Conservation (phyloP, 2,329 filamentous ascomycete species). For the Coniosporium tulheliwenetii region DNA sequence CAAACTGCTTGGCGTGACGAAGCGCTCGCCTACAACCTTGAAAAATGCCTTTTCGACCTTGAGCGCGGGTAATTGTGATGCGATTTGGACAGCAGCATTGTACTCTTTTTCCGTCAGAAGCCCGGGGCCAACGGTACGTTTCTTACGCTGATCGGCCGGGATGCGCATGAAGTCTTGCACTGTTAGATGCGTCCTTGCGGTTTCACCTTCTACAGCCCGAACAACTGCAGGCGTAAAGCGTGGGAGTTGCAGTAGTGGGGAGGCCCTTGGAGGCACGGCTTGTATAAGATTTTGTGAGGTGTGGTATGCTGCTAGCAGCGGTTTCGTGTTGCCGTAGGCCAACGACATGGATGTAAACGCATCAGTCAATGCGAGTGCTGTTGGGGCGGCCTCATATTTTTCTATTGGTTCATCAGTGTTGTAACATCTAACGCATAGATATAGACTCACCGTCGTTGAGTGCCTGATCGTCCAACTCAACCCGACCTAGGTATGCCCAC, state of each 20-base stretch:
- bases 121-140: conserved; percentile 51
- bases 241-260: conserved; percentile 82
- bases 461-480: conserved; percentile 64
- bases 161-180: conserved; percentile 83
- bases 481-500: conserved; percentile 86
- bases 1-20: conserved; percentile 80
- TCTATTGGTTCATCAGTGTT: conserved; percentile 24
- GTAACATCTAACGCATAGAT: background rate
- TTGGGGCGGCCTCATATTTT: conserved; percentile 80
- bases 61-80: conserved; percentile 69
- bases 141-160: conserved; percentile 57
- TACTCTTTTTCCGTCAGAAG: conserved; percentile 68
- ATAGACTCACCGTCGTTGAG: conserved; percentile 46
- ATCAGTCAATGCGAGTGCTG: conserved; percentile 71
- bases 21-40: conserved; percentile 91
- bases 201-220: conserved; percentile 54
- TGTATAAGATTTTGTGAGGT: conserved; percentile 80
- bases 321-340: conserved; percentile 69
- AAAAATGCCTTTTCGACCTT: conserved; percentile 89
- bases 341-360: conserved; percentile 77
- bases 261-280: conserved; percentile 67
- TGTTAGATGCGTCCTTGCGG: conserved; percentile 46
- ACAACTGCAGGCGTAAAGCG: conserved; percentile 55
- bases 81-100: conserved; percentile 56
- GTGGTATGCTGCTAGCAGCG: conserved; percentile 68